Percentiles rank a stretch among this genome's conserved stretches.
Evolutionary conservation across 1,284 basidiomycete genomes (phyloP).

Genomic region (Ustilago curta): DNA sequence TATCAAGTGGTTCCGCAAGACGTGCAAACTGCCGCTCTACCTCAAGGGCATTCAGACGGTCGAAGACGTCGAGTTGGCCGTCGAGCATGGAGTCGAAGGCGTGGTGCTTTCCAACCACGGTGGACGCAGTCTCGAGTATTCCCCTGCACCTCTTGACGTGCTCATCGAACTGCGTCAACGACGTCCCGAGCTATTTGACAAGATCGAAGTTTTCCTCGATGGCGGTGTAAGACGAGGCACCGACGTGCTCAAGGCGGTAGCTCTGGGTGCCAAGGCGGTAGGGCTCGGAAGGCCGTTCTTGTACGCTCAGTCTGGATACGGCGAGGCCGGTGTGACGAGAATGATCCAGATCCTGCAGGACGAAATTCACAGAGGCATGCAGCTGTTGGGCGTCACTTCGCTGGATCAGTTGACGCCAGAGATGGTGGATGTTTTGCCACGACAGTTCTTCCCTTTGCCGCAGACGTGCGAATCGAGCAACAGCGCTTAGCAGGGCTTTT

Average conservation of each 20-base stretch:
- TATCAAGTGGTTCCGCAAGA: slow-evolving; percentile 80
- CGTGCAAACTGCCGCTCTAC: slow-evolving; percentile 83
- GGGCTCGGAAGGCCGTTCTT: slow-evolving; percentile 89
- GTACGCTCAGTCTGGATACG: slow-evolving; percentile 91
- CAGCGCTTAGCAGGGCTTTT: neutral
- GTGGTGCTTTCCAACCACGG: slow-evolving; percentile 71
- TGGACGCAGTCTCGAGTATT: slow-evolving; percentile 67
- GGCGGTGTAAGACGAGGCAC: slow-evolving; percentile 83
- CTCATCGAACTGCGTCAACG: slow-evolving; percentile 78
- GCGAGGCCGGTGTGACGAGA: slow-evolving; percentile 82
- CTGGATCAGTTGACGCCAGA: slow-evolving; percentile 81
- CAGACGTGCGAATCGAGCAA: slow-evolving; percentile 10
- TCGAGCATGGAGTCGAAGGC: slow-evolving; percentile 73
- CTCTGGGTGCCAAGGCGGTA: slow-evolving; percentile 83
- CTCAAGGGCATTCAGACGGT: slow-evolving; percentile 78
- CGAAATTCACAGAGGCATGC: slow-evolving; percentile 85
- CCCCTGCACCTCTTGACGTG: slow-evolving; percentile 66
- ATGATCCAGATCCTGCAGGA: slow-evolving; percentile 78
- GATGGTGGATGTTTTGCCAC: slow-evolving; percentile 74
- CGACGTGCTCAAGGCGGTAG: slow-evolving; percentile 85
- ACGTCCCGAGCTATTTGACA: slow-evolving; percentile 72
- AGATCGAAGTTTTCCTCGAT: slow-evolving; percentile 84
- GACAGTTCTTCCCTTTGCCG: slow-evolving; percentile 35
- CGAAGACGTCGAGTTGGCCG: slow-evolving; percentile 78
- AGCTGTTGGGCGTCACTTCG: slow-evolving; percentile 79